A percentile compares a stretch with the other conserved stretches of the same genome.
Conservation (phyloP, 108 stramenopile species). For the Cylindrotheca closterium region DNA sequence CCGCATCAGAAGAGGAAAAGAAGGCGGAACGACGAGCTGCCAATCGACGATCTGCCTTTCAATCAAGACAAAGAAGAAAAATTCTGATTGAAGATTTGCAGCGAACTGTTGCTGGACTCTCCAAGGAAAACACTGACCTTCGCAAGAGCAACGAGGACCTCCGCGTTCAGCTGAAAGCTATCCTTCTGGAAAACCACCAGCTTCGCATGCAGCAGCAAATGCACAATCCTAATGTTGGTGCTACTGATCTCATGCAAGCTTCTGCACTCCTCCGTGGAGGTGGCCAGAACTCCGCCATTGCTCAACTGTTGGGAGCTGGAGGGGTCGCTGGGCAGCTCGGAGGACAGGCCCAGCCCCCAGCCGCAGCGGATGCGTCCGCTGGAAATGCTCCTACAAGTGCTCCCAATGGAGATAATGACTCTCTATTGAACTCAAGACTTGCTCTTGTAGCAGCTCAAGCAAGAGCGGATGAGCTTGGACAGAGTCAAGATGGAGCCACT, state of each 20-base stretch:
- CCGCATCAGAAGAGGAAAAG: slow-evolving; percentile 26
- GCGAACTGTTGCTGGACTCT: slow-evolving; percentile 32
- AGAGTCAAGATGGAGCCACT: slow-evolving; percentile 4
- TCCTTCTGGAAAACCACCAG: slow-evolving; percentile 34
- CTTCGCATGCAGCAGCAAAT: slow-evolving; percentile 27
- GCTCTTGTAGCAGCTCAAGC: slow-evolving; percentile 12
- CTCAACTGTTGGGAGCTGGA: slow-evolving; percentile 3
- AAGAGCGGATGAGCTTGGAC: not conserved
- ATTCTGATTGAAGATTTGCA: slow-evolving; percentile 56
- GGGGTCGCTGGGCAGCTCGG: not conserved
- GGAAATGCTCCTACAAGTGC: not conserved
- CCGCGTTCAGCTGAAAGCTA: slow-evolving; percentile 33
- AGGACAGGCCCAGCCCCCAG: not conserved
- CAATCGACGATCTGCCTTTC: slow-evolving; percentile 58
- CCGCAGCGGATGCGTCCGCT: not conserved
- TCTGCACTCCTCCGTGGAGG: slow-evolving; percentile 11
- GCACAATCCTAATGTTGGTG: not conserved
- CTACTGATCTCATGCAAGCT: slow-evolving; percentile 8
- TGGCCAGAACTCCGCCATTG: slow-evolving; percentile 5
- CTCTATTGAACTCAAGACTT: slow-evolving; percentile 10
- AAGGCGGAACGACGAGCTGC: slow-evolving; percentile 45
- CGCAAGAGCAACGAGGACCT: slow-evolving; percentile 43
- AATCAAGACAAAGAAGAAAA: slow-evolving; percentile 57
- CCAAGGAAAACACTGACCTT: slow-evolving; percentile 43
- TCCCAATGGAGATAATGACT: not conserved